Evolutionary conservation across 257 asterid species (phyloP).

Genomic region (Agastache rugosa): DNA sequence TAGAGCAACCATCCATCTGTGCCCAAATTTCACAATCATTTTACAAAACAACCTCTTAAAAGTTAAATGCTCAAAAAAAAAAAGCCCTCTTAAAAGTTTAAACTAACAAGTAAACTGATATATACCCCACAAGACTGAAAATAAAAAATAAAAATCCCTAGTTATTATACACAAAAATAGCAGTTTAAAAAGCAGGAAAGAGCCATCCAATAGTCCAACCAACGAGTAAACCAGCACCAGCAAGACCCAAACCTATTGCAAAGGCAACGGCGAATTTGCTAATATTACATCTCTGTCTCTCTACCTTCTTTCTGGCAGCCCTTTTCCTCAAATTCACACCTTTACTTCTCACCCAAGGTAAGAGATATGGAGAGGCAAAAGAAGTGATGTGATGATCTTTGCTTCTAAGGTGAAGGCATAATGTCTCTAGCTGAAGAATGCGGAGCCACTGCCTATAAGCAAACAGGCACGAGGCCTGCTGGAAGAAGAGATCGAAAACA

Average conservation of each 20-base stretch:
- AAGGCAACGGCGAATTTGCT: constrained; percentile 52
- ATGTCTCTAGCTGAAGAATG: constrained; percentile 59
- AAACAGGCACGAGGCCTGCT: constrained; percentile 66
- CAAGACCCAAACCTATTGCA: constrained; percentile 67
- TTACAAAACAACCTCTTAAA: neutral
- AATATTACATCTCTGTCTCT: constrained; percentile 28
- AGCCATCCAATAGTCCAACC: constrained; percentile 78
- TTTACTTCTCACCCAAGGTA: constrained; percentile 36
- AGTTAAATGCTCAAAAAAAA: no score
- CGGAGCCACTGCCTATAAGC: constrained; percentile 73
- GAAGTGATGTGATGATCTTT: constrained; percentile 37
- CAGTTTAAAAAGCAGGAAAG: constrained; percentile 47
- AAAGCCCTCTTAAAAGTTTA: constrained; percentile 6
- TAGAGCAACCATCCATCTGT: neutral
- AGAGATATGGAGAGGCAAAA: constrained; percentile 28
- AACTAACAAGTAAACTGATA: neutral
- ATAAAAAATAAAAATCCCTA: no score
- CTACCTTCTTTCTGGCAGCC: constrained; percentile 40
- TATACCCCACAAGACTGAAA: neutral
- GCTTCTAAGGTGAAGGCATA: constrained; percentile 59
- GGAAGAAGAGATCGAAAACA: constrained; percentile 59
- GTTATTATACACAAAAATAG: neutral
- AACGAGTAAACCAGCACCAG: constrained; percentile 68
- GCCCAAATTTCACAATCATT: neutral
- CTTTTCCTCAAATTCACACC: constrained; percentile 34